Percentiles rank a stretch among this genome's conserved stretches.
phyloP scores from a whole-genome alignment of 2,329 filamentous ascomycete species.

The Epichloe hybrida region DNA sequence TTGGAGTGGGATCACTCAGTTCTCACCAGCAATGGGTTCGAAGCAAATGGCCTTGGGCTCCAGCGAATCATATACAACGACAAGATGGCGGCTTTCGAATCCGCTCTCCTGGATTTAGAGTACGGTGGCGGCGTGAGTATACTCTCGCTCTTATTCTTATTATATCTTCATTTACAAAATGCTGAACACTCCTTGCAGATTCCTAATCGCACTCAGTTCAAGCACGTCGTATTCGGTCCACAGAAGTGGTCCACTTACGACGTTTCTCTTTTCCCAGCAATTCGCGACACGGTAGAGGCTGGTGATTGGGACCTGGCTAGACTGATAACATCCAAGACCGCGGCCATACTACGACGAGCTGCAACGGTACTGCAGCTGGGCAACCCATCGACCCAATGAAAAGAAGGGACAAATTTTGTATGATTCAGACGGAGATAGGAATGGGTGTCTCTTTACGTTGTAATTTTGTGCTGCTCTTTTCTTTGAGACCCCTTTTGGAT shows the following conservation, averaged over 20 bases:
- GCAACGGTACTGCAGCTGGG: slow-evolving; percentile 23
- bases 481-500: background rate
- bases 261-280: slow-evolving; percentile 45
- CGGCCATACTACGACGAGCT: slow-evolving; percentile 51
- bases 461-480: background rate
- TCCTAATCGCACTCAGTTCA: slow-evolving; percentile 81
- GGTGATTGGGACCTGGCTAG: slow-evolving; percentile 59
- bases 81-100: slow-evolving; percentile 70
- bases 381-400: slow-evolving; percentile 2
- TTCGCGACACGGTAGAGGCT: slow-evolving; percentile 63
- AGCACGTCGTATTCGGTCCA: slow-evolving; percentile 82
- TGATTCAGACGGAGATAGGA: background rate
- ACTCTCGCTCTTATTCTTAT: slow-evolving; percentile 6
- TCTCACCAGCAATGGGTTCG: slow-evolving; percentile 59
- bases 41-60: slow-evolving; percentile 53
- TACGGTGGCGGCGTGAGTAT: slow-evolving; percentile 57
- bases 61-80: slow-evolving; percentile 66
- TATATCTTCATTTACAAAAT: background rate
- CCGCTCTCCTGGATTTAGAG: slow-evolving; percentile 64
- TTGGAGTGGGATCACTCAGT: slow-evolving; percentile 61
- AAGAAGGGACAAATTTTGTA: background rate
- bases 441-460: background rate
- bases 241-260: slow-evolving; percentile 49
- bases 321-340: slow-evolving; percentile 56
- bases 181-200: slow-evolving; percentile 34